phyloP scores from a whole-genome alignment of 768 basidiomycete species.

The Phanerochaete sordida region DNA sequence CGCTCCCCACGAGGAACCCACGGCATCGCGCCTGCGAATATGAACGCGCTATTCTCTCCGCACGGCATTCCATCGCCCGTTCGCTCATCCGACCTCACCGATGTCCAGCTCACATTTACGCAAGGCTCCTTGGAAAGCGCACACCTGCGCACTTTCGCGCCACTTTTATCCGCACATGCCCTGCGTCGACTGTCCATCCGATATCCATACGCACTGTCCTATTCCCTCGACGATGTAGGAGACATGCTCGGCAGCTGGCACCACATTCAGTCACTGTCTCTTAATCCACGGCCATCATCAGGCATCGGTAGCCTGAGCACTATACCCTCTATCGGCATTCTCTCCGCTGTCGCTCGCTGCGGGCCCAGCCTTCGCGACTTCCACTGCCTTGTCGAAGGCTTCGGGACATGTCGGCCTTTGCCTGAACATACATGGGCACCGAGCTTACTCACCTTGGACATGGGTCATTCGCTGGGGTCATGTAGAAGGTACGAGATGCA shows the following conservation, averaged over 20 bases:
- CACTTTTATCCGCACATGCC: background rate
- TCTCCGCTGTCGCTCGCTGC: background rate
- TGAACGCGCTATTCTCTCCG: background rate
- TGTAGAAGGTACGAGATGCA: background rate
- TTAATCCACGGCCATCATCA: constrained; percentile 7
- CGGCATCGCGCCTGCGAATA: background rate
- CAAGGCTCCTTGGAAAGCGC: background rate
- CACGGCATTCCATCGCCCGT: background rate
- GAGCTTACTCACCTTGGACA: background rate
- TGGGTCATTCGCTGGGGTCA: constrained; percentile 5
- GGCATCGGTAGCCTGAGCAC: background rate
- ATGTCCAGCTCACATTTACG: background rate
- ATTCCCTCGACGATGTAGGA: background rate
- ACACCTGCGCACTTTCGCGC: background rate
- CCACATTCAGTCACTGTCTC: constrained; percentile 1
- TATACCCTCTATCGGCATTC: background rate
- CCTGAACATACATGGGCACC: constrained; percentile 5
- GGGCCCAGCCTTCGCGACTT: constrained; percentile 5
- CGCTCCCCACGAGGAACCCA: background rate
- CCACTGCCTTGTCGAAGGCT: background rate
- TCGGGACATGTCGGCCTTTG: background rate
- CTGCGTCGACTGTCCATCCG: background rate
- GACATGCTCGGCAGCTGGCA: constrained; percentile 10
- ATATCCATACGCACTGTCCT: constrained; percentile 8
- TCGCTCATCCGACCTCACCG: constrained; percentile 1